Evolutionary conservation across 179 eudicot genomes (phyloP), one percentile per base, ranked within the genome.

Genomic region (Silene coronaria): DNA sequence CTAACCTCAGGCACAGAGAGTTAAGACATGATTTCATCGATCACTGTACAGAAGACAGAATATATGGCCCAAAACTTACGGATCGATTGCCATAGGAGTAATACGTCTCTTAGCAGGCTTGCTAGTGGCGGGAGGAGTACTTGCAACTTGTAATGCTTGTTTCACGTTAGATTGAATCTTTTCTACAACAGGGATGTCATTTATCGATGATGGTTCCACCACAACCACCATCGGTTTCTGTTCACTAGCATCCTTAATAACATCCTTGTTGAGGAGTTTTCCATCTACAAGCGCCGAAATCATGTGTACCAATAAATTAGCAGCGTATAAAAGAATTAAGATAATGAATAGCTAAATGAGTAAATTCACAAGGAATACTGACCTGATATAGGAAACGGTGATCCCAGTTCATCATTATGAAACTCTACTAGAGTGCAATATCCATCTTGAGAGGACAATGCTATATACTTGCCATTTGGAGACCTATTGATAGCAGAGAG

Each of bases 341-440:
- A 51, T 55, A 70, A 42, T 55, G 11, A 38, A 27, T 16, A 7
- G 62, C 76, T 0, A 63, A 23, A 8, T 36, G 45, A 36, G 45
- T 36, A 36, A 36, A 42, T 53, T 34, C 65, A 59, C 68, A 72
- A 74, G 4, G 75, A 16, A 63, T 74, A 63, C 80, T 57, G 78
- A 95, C 97, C 99, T 91, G 89, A 70, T 14, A 79, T 72, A 23
- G 87, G 70, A 45, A 92, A 57, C 7, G 93, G 87, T 64, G 87
- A 75, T 59, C 97, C 99, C 27, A 95, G 84, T 84, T 95, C 97
- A 57, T 88, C 86, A 57, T 82, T 82, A 60, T 89, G 96, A 77
- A 95, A 95, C 84, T 95, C 95, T n/a, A 91, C 91, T 23, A 95
- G 88, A 32, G 99, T 88, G 71, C 99, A 95, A 79, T 90, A 95